A percentile compares a stretch with the other conserved stretches of the same genome.
Conservation (phyloP, 1,284 basidiomycete species). For the Rhodofomes roseus region DNA sequence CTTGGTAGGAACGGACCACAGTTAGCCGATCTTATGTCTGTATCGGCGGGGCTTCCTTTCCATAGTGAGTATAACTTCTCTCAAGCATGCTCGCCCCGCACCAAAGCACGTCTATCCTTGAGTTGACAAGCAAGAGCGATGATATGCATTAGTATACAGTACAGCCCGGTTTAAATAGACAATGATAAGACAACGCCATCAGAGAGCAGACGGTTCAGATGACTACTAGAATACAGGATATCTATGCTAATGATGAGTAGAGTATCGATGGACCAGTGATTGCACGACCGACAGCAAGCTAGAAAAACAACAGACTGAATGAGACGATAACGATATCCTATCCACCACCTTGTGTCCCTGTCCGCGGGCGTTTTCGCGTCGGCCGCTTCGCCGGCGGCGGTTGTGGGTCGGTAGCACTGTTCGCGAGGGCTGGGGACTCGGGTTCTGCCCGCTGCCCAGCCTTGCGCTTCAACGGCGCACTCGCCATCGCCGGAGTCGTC, state of each 20-base stretch:
- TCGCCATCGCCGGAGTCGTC: constrained; percentile 45
- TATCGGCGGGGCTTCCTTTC: background rate
- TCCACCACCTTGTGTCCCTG: constrained; percentile 30
- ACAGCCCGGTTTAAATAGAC: constrained; percentile 19
- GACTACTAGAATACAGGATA: constrained; percentile 37
- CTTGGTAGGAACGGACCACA: background rate
- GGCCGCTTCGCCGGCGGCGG: constrained; percentile 44
- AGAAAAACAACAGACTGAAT: constrained; percentile 28
- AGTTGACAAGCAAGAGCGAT: background rate
- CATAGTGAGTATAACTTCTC: background rate
- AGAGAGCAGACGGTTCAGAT: constrained; percentile 19
- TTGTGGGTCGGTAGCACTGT: constrained; percentile 30
- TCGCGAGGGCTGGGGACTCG: constrained; percentile 47
- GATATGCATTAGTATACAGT: constrained; percentile 29
- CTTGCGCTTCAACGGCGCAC: constrained; percentile 64
- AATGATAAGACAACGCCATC: constrained; percentile 30
- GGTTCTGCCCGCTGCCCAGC: constrained; percentile 39
- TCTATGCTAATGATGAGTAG: constrained; percentile 39
- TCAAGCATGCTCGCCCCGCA: background rate
- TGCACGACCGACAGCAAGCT: constrained; percentile 27
- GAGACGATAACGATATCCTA: constrained; percentile 23
- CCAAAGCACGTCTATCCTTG: background rate
- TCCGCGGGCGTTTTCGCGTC: constrained; percentile 49
- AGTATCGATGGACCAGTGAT: constrained; percentile 26
- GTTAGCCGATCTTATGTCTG: background rate